Evolutionary conservation across 2,329 filamentous ascomycete genomes (phyloP), one percentile per base, ranked within the genome.

Genomic region (Zalaria sp.): DNA sequence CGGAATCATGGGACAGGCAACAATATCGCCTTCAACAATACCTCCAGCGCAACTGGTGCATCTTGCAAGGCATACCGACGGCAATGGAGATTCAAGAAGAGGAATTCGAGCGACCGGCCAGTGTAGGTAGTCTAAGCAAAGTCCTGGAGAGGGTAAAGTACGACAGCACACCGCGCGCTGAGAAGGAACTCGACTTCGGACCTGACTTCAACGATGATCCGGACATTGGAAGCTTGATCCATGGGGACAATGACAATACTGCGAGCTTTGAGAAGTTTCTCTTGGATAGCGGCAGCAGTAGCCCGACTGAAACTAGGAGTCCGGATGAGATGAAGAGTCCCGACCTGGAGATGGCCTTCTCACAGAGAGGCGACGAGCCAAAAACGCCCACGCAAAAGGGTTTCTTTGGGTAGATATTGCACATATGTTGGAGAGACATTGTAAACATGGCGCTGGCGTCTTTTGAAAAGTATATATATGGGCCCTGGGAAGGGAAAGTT

Each of bases 1-100:
- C 66, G 29, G 67, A 71, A 44, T 67, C 67, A 47, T 71, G 67
- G 67, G 63, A 65, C 32, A 57, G 66, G 10, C 67, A 71, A 49
- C 63, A 64, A 42, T 65, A 64, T 43, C 60, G 67, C 1, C 51
- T 71, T 2, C 57, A 65, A 31, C 61, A 67, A 43, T 69, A 67
- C 44, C 56, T 71, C 5, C 55, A 64, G 35, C 61, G 67, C 35
- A 71, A 71, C 47, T 60, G 61, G 50, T 64, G 65, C 43, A 53
- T 69, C 10, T 57, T 64, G 1, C 58, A 66, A 40, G 60, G 62
- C 7, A 56, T 69, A 9, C 61, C 63, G 1, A 61, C 61, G 3
- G 50, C 61, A 3, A 55, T 66, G 55, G 61, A 65, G 10, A 59
- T 67, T 4, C 61, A 65, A 37, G 66, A 68, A 37, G 66, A 68